Conservation (phyloP, 2,329 filamentous ascomycete genomes). For the Fusarium longipes region DNA sequence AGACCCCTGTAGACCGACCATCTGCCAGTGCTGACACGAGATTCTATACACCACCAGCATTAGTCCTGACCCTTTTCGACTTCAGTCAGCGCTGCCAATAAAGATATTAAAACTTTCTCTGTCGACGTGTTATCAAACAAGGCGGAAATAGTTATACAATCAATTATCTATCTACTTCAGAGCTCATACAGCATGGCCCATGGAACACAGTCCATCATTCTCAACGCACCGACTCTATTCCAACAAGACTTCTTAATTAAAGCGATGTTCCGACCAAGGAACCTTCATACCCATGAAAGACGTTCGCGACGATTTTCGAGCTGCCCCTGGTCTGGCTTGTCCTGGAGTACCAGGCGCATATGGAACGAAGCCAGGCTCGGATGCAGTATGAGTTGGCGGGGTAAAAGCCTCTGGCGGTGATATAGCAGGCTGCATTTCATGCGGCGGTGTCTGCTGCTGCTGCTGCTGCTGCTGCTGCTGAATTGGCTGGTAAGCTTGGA, state of each 20-base stretch:
- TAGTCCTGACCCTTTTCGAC: not conserved
- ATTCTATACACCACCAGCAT: fast-evolving
- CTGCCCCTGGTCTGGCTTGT: not conserved
- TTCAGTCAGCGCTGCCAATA: not conserved
- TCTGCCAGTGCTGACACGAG: not conserved
- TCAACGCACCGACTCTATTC: not conserved
- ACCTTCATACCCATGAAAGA: slow-evolving; percentile 36
- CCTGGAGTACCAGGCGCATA: not conserved
- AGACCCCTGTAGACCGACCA: not conserved
- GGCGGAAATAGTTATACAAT: too few species aligned
- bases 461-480: too few species aligned
- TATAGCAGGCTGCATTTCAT: not conserved
- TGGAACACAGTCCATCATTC: not conserved
- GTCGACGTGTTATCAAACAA: too few species aligned
- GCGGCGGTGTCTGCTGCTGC: not conserved
- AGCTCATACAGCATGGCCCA: too few species aligned
- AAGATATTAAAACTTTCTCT: not conserved
- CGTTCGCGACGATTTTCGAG: slow-evolving; percentile 8
- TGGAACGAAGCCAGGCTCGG: slow-evolving; percentile 3
- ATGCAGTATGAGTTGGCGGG: not conserved
- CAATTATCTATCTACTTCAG: not conserved
- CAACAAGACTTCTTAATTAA: not conserved
- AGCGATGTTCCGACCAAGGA: slow-evolving; percentile 20
- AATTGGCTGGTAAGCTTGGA: slow-evolving; percentile 14
- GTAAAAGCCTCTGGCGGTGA: not conserved